Evolutionary conservation across 2,329 filamentous ascomycete genomes (phyloP).

Genomic region (Mycosphaerelloides madeirae): DNA sequence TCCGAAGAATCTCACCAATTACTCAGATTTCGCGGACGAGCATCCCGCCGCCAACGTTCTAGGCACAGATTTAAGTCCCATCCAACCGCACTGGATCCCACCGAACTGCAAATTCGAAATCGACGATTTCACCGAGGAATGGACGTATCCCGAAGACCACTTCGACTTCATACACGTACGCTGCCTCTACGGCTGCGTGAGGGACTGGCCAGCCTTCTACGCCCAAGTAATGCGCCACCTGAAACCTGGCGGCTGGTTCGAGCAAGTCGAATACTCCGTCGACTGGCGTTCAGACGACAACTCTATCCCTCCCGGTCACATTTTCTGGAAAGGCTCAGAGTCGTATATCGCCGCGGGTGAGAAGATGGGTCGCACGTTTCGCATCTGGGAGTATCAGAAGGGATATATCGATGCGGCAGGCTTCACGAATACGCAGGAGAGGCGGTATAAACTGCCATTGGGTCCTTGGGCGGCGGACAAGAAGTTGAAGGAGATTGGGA

Average conservation of each 20-base stretch:
- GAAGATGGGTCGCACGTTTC: conserved; percentile 6
- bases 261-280: conserved; percentile 35
- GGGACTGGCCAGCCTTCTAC: conserved; percentile 37
- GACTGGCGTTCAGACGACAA: conserved; percentile 15
- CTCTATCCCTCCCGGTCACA: conserved; percentile 33
- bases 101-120: conserved; percentile 42
- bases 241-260: conserved; percentile 39
- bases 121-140: conserved; percentile 38
- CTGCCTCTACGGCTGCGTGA: conserved; percentile 36
- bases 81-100: conserved; percentile 22
- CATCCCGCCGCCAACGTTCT: conserved; percentile 30
- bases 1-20: no score
- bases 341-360: conserved; percentile 4
- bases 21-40: conserved; percentile 31
- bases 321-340: conserved; percentile 3
- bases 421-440: conserved; percentile 26
- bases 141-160: conserved; percentile 35
- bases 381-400: conserved; percentile 8
- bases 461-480: conserved; percentile 37
- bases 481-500: conserved; percentile 35
- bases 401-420: conserved; percentile 4
- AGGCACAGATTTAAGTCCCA: conserved; percentile 36
- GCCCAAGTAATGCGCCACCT: conserved; percentile 33
- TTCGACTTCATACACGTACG: conserved; percentile 42
- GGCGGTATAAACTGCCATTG: conserved; percentile 37